Conservation (phyloP, 2,329 filamentous ascomycete genomes). For the Neobulgaria alba region DNA sequence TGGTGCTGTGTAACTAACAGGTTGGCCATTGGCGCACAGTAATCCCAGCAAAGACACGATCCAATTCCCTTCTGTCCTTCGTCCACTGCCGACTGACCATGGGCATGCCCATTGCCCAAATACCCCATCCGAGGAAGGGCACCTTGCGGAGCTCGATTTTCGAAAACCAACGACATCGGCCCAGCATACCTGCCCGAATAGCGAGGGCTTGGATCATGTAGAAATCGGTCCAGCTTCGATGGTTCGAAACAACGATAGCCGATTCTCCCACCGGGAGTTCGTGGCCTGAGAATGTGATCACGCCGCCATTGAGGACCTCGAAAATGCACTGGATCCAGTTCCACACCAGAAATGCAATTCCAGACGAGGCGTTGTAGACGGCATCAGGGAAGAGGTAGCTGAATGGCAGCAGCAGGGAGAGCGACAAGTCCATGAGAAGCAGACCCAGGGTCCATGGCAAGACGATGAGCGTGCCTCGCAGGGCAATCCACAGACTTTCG, state of each 20-base stretch:
- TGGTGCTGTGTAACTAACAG: constrained; percentile 38
- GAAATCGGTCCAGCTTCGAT: constrained; percentile 54
- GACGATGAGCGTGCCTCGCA: constrained; percentile 37
- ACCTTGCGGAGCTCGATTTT: constrained; percentile 51
- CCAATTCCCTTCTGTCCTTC: constrained; percentile 46
- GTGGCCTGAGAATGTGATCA: constrained; percentile 45
- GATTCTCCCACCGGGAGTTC: constrained; percentile 44
- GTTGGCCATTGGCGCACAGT: constrained; percentile 44
- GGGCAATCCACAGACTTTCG: constrained; percentile 26
- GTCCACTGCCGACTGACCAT: constrained; percentile 53
- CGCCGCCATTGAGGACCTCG: constrained; percentile 42
- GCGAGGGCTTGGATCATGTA: constrained; percentile 55
- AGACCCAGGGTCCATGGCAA: constrained; percentile 47
- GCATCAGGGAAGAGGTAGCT: constrained; percentile 39
- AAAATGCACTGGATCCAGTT: constrained; percentile 50
- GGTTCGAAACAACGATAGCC: constrained; percentile 51
- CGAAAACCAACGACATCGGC: constrained; percentile 53
- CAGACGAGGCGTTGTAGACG: constrained; percentile 46
- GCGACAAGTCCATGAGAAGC: constrained; percentile 40
- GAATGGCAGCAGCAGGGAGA: constrained; percentile 41
- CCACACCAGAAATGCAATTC: constrained; percentile 47
- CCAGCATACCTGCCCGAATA: constrained; percentile 45
- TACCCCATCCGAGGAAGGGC: constrained; percentile 54
- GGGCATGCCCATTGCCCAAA: constrained; percentile 58
- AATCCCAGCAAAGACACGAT: constrained; percentile 47